These are phyloP conservation scores for Leccinellum albellum DNA, from an alignment of 768 basidiomycete genomes.

Conservation along the genomic window DNA sequence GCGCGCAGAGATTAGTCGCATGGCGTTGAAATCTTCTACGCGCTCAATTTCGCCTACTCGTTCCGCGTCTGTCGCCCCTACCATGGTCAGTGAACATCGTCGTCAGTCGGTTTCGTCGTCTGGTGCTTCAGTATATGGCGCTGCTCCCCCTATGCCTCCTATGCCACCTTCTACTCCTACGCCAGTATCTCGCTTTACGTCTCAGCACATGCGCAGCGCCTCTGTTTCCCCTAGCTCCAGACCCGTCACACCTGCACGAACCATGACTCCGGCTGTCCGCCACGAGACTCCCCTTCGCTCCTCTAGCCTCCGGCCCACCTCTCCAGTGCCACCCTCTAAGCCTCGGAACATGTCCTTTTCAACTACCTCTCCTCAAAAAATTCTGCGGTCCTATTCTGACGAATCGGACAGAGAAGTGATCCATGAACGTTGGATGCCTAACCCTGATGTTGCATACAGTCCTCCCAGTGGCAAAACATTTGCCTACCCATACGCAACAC, in stretches of 20 bases:
- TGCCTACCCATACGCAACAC: slow-evolving; percentile 26
- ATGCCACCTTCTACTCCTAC: slow-evolving; percentile 43
- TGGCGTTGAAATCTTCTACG: slow-evolving; percentile 34
- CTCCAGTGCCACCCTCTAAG: slow-evolving; percentile 36
- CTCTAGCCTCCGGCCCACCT: slow-evolving; percentile 27
- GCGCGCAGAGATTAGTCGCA: slow-evolving; percentile 60
- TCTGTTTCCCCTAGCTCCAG: slow-evolving; percentile 40
- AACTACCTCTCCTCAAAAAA: slow-evolving; percentile 51
- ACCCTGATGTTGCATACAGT: slow-evolving; percentile 34
- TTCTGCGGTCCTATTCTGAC: slow-evolving; percentile 59
- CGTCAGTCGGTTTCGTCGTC: slow-evolving; percentile 32
- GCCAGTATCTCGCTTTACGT: slow-evolving; percentile 49
- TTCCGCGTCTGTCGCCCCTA: slow-evolving; percentile 27
- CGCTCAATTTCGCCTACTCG: slow-evolving; percentile 24
- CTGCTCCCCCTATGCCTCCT: slow-evolving; percentile 32
- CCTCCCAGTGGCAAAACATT: slow-evolving; percentile 34
- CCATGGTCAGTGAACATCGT: slow-evolving; percentile 19
- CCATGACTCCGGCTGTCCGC: slow-evolving; percentile 25
- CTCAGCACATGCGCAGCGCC: slow-evolving; percentile 54
- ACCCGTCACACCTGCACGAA: slow-evolving; percentile 33
- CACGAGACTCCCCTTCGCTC: slow-evolving; percentile 31
- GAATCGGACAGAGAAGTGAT: slow-evolving; percentile 56
- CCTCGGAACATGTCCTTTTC: slow-evolving; percentile 47
- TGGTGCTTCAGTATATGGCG: slow-evolving; percentile 33
- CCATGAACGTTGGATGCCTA: slow-evolving; percentile 66